Evolutionary conservation across 441 rosid genomes (phyloP), one percentile per base, ranked within the genome.

Genomic region (Arabidopsis hybrid): DNA sequence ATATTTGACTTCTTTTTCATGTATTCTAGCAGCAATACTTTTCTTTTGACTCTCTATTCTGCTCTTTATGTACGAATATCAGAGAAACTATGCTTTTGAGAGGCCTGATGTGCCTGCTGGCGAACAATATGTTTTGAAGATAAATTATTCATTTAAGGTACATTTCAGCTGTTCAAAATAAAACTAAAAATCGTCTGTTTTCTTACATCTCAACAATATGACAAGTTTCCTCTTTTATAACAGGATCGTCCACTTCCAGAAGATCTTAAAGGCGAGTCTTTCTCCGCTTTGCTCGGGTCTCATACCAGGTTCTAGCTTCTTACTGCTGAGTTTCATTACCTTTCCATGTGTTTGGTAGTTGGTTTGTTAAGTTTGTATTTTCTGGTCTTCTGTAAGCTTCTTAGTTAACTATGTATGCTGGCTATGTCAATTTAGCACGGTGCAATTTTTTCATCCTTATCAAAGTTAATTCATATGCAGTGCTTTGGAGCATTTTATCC

Each of bases 101-200:
- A 80, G 88, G 76, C 75, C 86, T 71, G 97, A 90, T 76, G 84
- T 95, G 67, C 94, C 97, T 78, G 42, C 70, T 38, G 97, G 97
- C 34, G 95, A 95, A 82, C 92, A 87, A 77, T 93, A 89, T 79
- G 89, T 85, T 18, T 85, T 95, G 70, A 93, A 95, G 83, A 88
- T 95, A 79, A 91, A 83, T 79, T 93, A 95, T 75, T 86, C 99
- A 58, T 93, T 89, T 84, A 89, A 90, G 99, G 99, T 95, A 86
- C 32, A 18, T 60, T 46, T 45, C 65, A 56, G 64, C 16, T 61
- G 35, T 57, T 43, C 63, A 31, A 56, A 53, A 21, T 60, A 7
- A 43, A 16, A 60, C 29, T 52, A 6, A 74, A 59, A 60, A 51
- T 46, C 17, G 9, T 40, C 10, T 55, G 36, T 39, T 31, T 57